Evolutionary conservation across 345 rosid species (phyloP).

Genomic region (Brassica juncea): DNA sequence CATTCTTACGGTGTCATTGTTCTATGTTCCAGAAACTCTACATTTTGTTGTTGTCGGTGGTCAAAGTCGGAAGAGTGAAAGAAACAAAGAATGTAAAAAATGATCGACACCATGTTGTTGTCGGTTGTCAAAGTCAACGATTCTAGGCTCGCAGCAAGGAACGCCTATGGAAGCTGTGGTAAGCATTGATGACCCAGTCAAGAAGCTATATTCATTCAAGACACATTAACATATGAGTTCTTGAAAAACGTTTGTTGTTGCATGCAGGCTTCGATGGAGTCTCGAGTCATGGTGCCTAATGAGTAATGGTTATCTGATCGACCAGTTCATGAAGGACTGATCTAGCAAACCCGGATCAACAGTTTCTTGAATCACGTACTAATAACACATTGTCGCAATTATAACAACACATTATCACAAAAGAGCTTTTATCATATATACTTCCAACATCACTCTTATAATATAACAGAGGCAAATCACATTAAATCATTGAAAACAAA

Average conservation of each 20-base stretch:
- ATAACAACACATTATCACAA: not conserved
- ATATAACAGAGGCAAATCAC: not conserved
- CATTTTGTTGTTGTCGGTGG: not conserved
- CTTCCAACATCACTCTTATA: not conserved
- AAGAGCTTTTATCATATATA: not conserved
- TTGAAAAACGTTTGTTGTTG: too few species aligned
- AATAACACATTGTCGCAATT: too few species aligned
- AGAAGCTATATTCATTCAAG: too few species aligned
- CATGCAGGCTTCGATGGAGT: not conserved
- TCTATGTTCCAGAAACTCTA: not conserved
- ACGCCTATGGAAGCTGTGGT: not conserved
- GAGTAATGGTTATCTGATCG: not conserved
- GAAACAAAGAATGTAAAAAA: not conserved
- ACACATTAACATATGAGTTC: too few species aligned
- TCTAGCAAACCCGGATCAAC: not conserved
- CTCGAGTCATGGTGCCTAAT: not conserved
- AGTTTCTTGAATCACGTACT: too few species aligned
- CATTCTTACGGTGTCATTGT: too few species aligned
- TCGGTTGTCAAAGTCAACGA: not conserved
- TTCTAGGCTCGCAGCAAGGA: not conserved
- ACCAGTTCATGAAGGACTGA: not conserved
- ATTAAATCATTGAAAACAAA: constrained; percentile 1
- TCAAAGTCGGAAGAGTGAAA: not conserved
- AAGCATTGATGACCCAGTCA: too few species aligned
- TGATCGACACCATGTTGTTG: not conserved